Conservation (phyloP, 495 filamentous ascomycete species). For the Neurospora cerealis region DNA sequence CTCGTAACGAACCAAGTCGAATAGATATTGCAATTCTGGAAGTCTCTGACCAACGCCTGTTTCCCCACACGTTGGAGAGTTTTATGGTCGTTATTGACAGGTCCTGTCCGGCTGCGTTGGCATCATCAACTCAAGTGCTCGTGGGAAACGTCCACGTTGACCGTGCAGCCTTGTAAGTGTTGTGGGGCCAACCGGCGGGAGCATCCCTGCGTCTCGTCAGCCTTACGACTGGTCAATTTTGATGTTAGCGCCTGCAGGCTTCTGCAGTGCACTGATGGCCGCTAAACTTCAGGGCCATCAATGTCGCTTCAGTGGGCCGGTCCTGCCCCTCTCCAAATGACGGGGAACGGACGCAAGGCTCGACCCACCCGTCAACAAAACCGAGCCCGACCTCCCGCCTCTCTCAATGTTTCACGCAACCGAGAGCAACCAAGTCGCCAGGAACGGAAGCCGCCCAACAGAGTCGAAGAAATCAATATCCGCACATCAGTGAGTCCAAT, state of each 20-base stretch:
- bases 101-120: neutral
- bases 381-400: neutral
- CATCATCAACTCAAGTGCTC: neutral
- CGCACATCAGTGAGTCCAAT: neutral
- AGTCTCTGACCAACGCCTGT: neutral
- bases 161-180: neutral
- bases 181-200: neutral
- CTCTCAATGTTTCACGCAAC: neutral
- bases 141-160: neutral
- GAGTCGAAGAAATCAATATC: neutral
- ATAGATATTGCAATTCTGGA: neutral
- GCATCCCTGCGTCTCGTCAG: neutral
- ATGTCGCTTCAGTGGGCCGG: neutral
- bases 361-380: neutral
- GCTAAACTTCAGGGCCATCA: neutral
- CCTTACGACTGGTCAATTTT: neutral
- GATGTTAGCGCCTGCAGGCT: neutral
- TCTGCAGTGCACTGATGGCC: neutral
- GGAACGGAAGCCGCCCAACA: neutral
- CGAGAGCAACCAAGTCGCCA: neutral
- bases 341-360: neutral
- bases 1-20: neutral
- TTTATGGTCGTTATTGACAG: neutral
- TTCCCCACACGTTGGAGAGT: neutral
- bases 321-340: neutral